Percentiles rank a stretch among this genome's conserved stretches.
These are phyloP conservation scores for Ustilago bromivora DNA, from an alignment of 1,284 basidiomycete species.

Conservation along the genomic window DNA sequence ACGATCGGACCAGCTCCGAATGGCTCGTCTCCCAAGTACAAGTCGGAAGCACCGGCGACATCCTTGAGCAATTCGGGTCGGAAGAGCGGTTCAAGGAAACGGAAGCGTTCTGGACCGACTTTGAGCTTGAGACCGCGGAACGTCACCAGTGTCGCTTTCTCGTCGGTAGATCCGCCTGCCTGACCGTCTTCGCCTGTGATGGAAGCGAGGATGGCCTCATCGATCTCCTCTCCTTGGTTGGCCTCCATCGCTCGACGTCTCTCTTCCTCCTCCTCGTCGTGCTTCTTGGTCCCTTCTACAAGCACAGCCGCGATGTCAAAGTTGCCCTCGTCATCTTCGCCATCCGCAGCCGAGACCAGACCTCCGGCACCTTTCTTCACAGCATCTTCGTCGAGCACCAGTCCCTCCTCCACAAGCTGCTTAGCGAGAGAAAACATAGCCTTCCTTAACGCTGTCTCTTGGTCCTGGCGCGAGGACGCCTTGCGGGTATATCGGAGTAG, in stretches of 20 bases:
- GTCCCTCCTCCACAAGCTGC: slow-evolving; percentile 54
- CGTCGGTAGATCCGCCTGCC: slow-evolving; percentile 47
- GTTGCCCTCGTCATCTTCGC: slow-evolving; percentile 84
- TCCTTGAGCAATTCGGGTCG: slow-evolving; percentile 56
- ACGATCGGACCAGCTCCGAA: slow-evolving; percentile 44
- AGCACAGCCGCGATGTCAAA: slow-evolving; percentile 74
- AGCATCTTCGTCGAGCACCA: slow-evolving; percentile 49
- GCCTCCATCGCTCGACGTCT: slow-evolving; percentile 83
- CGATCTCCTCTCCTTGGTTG: slow-evolving; percentile 36
- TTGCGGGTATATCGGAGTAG: slow-evolving; percentile 58
- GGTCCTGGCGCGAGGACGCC: slow-evolving; percentile 20
- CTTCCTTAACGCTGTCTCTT: slow-evolving; percentile 29
- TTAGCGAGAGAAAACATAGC: slow-evolving; percentile 54
- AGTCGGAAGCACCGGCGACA: slow-evolving; percentile 34
- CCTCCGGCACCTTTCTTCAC: slow-evolving; percentile 49
- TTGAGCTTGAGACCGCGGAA: slow-evolving; percentile 61
- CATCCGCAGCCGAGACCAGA: slow-evolving; percentile 49
- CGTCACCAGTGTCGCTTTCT: slow-evolving; percentile 46
- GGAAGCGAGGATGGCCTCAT: slow-evolving; percentile 46
- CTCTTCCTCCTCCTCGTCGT: slow-evolving; percentile 55
- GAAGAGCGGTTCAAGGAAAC: slow-evolving; percentile 63
- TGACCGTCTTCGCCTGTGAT: slow-evolving; percentile 51
- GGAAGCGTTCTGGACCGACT: slow-evolving; percentile 56
- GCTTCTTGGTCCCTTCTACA: slow-evolving; percentile 60
- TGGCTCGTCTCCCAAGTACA: slow-evolving; percentile 45